Evolutionary conservation across 1,139 yeast genomes (phyloP).

Genomic region (Saccharomyces hybrid): DNA sequence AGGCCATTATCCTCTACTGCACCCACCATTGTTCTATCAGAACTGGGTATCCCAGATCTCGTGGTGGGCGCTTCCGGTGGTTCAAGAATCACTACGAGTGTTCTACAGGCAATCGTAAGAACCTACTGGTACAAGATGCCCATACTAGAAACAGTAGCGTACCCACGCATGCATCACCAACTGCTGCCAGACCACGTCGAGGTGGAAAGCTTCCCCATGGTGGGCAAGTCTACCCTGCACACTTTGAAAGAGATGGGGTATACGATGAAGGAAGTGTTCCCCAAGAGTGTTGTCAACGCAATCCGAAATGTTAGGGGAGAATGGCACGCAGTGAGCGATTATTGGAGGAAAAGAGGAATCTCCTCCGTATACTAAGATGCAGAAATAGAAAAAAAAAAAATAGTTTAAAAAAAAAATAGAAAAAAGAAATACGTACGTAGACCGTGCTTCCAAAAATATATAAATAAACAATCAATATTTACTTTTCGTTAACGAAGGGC

Average conservation of each 20-base stretch:
- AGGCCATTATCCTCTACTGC: conserved; percentile 81
- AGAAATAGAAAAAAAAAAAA: background rate
- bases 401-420: background rate
- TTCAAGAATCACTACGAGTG: conserved; percentile 75
- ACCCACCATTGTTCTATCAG: conserved; percentile 61
- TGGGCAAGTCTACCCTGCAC: conserved; percentile 32
- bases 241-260: conserved; percentile 39
- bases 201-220: conserved; percentile 46
- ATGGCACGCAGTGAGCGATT: conserved; percentile 49
- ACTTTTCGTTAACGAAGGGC: background rate
- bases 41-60: conserved; percentile 47
- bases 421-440: background rate
- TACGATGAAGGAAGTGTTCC: conserved; percentile 28
- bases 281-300: conserved; percentile 46
- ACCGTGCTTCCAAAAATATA: background rate
- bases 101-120: conserved; percentile 72
- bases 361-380: conserved; percentile 18
- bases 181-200: conserved; percentile 62
- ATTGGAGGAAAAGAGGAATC: conserved; percentile 48
- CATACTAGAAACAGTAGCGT: conserved; percentile 62
- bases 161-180: conserved; percentile 85
- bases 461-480: background rate
- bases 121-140: conserved; percentile 49
- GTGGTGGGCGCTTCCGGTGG: conserved; percentile 95
- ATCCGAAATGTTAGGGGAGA: conserved; percentile 36